phyloP scores from a whole-genome alignment of 1,139 yeast species.

The Diutina ranongensis region DNA sequence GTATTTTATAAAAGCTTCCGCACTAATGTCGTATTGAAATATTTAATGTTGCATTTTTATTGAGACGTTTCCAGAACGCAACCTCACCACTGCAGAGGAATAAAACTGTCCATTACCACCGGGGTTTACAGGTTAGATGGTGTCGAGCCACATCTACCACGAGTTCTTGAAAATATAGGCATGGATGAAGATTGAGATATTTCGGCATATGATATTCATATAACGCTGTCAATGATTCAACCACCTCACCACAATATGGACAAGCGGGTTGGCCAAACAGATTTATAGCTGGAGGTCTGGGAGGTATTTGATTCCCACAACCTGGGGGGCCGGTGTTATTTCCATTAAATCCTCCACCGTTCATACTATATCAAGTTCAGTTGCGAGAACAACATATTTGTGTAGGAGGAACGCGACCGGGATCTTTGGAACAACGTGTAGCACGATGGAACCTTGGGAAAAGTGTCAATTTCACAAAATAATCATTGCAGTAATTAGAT shows the following conservation, averaged over 20 bases:
- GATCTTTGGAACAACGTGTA: no score
- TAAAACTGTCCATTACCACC: no score
- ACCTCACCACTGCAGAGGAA: no score
- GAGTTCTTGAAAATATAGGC: conserved; percentile 2
- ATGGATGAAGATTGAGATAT: not conserved
- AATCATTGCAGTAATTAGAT: no score
- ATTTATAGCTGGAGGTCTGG: not conserved
- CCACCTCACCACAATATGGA: conserved; percentile 3
- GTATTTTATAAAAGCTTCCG: not conserved
- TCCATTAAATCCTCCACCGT: not conserved
- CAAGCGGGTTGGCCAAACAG: not conserved
- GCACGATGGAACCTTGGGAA: no score
- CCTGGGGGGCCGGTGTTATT: not conserved
- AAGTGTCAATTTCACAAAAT: no score
- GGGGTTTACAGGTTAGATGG: not conserved
- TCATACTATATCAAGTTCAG: no score
- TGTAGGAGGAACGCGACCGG: no score
- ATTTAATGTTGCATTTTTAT: not conserved
- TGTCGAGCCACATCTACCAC: conserved; percentile 1
- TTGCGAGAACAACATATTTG: no score
- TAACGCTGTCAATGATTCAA: not conserved
- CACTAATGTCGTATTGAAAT: not conserved
- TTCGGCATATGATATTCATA: conserved; percentile 2
- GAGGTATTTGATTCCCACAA: not conserved
- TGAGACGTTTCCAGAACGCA: not conserved